Base-by-base conservation (phyloP, 208 protist species). In the Leishmania gerbilli region DNA sequence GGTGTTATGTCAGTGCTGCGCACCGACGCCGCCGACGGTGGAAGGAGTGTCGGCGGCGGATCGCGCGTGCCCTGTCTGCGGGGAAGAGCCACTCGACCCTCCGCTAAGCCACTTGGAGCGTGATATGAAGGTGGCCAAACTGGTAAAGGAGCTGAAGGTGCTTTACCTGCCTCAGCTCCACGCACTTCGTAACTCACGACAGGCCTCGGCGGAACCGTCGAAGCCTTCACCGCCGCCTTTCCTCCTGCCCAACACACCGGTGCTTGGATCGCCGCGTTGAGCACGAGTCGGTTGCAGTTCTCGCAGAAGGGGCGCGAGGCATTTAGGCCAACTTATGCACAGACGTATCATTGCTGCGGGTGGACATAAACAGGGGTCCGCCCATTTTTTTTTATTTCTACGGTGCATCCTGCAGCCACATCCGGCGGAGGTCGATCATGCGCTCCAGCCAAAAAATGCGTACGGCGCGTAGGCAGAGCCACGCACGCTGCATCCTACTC, bases 141-240 rank as follows among this genome's bases (percentile, higher is more conserved):
- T 95, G n/a, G 89, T 95, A 72, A 88, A 91, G 53, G 93, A 97
- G 80, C 83, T 95, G 31, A 91, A 92, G 77, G 91, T 97, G 80
- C 79, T 97, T 19, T 93, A 95, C 79, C 77, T 86, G 24, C 89
- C 90, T 2, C 91, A 97, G 79, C 82, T 94, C 21, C 53, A 40
- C 21, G 74, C 74, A 49, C 56, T 79, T 58, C 79, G 74, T 13
- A 76, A 83, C 71, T 76, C 76, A 27, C 65, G 67, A 37, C 71
- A 77, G 42, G 68, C 79, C 15, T 71, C 86, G 8, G 80, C 71
- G 49, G 80, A 87, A 31, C 53, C 34, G 34, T 55, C 76, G 6
- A 56, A 71, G 49, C 80, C 84, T 13, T 84, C 86, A 2, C 56
- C 58, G 37, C 72, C 76, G 62, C 78, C 81, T 0, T 86, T 88